Evolutionary conservation across 768 basidiomycete species (phyloP).

Genomic region (Rhizopogon roseolus): DNA sequence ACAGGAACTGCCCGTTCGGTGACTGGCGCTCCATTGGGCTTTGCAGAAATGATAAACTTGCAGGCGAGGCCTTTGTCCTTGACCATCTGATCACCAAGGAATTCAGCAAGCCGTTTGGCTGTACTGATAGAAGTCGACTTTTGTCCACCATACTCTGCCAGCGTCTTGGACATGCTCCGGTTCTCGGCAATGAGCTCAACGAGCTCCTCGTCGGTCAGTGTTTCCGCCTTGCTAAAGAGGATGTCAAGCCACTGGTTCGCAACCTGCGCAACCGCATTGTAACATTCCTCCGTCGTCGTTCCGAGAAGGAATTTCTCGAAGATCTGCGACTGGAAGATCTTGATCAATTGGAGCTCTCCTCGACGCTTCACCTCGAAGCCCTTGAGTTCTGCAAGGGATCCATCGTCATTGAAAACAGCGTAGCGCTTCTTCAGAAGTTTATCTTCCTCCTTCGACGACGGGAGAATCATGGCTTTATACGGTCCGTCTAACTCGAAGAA

Average conservation of each 20-base stretch:
- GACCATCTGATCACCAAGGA: slow-evolving; percentile 97
- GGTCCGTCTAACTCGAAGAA: slow-evolving; percentile 99
- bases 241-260: slow-evolving; percentile 98
- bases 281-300: slow-evolving; percentile 91
- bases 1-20: slow-evolving; percentile 96
- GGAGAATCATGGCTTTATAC: slow-evolving; percentile 98
- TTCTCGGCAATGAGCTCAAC: slow-evolving; percentile 99
- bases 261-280: slow-evolving; percentile 86
- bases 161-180: slow-evolving; percentile 93
- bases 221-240: slow-evolving; percentile 82
- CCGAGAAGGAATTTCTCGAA: slow-evolving; percentile 98
- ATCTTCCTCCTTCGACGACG: slow-evolving; percentile 98
- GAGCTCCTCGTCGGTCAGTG: slow-evolving; percentile 83
- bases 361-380: slow-evolving; percentile 99
- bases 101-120: slow-evolving; percentile 90
- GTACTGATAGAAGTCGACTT: slow-evolving; percentile 99
- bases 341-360: slow-evolving; percentile 97
- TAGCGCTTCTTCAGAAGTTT: slow-evolving; percentile 98
- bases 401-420: slow-evolving; percentile 98
- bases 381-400: slow-evolving; percentile 95
- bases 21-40: slow-evolving; percentile 89
- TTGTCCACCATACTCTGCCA: slow-evolving; percentile 93
- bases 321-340: slow-evolving; percentile 97
- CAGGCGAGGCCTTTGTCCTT: slow-evolving; percentile 99
- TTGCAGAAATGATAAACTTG: slow-evolving; percentile 97